Base-by-base conservation (phyloP, 768 basidiomycete genomes). In the Suillus variegatus region DNA sequence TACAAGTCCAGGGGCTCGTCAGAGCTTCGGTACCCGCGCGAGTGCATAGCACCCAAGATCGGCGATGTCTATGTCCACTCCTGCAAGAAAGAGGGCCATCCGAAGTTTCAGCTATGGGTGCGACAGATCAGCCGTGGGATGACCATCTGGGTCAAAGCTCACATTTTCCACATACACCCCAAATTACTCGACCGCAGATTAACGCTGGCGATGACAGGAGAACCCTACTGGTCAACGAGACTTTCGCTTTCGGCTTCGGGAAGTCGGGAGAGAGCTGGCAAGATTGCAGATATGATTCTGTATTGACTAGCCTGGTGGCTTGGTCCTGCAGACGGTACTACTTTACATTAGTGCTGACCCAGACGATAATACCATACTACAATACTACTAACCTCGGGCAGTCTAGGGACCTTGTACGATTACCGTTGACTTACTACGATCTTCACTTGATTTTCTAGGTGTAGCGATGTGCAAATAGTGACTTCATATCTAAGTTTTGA, bases 131-230 rank as follows among this genome's bases (percentile, higher is more conserved):
- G 20, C 28, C 52, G 62, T 40, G 62, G 62, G 38, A 63, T 63
- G 51, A 56, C 55, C 4, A 54, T 43, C 40, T 63, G 62, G 62
- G 62, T 61, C 8, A 61, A 32, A 43, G 62, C 62, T n/a, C 52
- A 61, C 10, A 58, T 58, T 40, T 58, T 58, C 57, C 38, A 58
- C 38, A 41, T 58, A 40, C 57, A 58, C 25, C 57, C 57, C 22
- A 58, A 58, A 12, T 25, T 58, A 40, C 5, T 18, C 16, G 38
- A 58, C 25, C 57, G 57, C 57, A 58, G 57, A 41, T 41, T 58
- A 18, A 58, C 22, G 10, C 38, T 58, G 16, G 9, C 22, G 25
- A 18, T 2, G 38, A 58, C 38, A 12, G 57, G 57, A 6, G 57
- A 58, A 18, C 57, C 57, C 10, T 58, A 41, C 22, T 58, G 57